Percentiles rank a stretch among this genome's conserved stretches.
These are phyloP conservation scores for Exophiala sp. DNA, from an alignment of 2,329 filamentous ascomycete species.

Conservation along the genomic window DNA sequence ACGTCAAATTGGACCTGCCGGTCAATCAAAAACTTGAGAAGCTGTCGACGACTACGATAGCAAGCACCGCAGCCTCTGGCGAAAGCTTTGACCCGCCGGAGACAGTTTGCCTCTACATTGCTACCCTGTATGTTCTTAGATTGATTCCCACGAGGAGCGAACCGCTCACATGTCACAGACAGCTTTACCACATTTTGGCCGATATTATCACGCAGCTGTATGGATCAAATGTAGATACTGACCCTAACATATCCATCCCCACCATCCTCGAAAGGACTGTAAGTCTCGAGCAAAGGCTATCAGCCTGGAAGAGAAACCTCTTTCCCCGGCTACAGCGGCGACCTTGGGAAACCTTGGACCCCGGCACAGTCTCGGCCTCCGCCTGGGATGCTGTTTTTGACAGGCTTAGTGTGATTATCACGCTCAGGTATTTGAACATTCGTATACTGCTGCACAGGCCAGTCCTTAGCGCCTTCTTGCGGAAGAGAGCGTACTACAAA, in stretches of 20 bases:
- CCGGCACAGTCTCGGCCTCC: constrained; percentile 9
- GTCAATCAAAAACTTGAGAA: constrained; percentile 20
- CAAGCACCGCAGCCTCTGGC: constrained; percentile 1
- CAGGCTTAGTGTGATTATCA: constrained; percentile 22
- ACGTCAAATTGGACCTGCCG: constrained; percentile 18
- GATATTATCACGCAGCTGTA: constrained; percentile 21
- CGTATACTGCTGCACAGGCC: constrained; percentile 22
- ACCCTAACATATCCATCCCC: constrained; percentile 16
- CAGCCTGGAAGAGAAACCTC: constrained; percentile 16
- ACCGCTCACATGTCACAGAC: constrained; percentile 4
- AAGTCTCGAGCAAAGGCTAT: constrained; percentile 15
- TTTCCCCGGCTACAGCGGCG: constrained; percentile 16
- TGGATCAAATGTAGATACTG: constrained; percentile 18
- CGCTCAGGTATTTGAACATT: constrained; percentile 20
- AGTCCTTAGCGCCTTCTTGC: constrained; percentile 17
- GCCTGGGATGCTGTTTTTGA: constrained; percentile 21
- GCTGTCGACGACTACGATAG: constrained; percentile 7
- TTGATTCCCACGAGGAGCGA: neutral
- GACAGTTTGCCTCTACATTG: constrained; percentile 21
- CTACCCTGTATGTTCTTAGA: constrained; percentile 13
- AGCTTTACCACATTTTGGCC: constrained; percentile 19
- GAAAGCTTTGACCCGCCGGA: constrained; percentile 17
- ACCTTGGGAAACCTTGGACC: constrained; percentile 17
- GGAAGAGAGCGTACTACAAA: constrained; percentile 8
- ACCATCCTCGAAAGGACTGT: constrained; percentile 18